Evolutionary conservation across 768 basidiomycete species (phyloP).

Genomic region (Strobilomyces echinocephalus): DNA sequence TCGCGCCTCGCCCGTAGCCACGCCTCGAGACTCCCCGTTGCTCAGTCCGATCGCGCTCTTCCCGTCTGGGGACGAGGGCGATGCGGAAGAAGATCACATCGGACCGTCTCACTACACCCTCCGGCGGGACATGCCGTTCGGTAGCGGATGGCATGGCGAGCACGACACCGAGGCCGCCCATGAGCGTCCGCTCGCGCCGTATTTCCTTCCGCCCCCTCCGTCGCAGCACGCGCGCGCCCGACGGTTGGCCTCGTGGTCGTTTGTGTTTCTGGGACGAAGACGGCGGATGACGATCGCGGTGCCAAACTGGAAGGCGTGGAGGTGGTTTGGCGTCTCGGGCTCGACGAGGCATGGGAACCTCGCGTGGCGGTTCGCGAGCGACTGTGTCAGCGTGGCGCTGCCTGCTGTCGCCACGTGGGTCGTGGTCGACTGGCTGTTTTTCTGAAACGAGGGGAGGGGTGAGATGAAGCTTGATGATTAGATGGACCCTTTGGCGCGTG

Average conservation of each 20-base stretch:
- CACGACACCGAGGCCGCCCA: constrained; percentile 4
- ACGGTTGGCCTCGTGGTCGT: constrained; percentile 45
- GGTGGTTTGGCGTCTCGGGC: constrained; percentile 1
- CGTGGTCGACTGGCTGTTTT: constrained; percentile 28
- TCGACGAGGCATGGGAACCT: constrained; percentile 17
- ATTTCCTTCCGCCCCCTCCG: constrained; percentile 39
- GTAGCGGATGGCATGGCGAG: constrained; percentile 29
- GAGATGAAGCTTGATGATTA: not conserved
- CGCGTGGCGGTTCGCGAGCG: constrained; percentile 34
- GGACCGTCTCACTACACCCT: constrained; percentile 47
- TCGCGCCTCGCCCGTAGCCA: constrained; percentile 34
- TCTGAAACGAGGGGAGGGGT: constrained; percentile 11
- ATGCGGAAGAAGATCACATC: constrained; percentile 40
- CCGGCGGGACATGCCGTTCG: constrained; percentile 34
- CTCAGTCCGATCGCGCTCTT: constrained; percentile 35
- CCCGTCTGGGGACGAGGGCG: constrained; percentile 41
- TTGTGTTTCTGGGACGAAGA: constrained; percentile 50
- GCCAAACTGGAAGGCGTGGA: constrained; percentile 32
- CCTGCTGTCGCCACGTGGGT: constrained; percentile 25
- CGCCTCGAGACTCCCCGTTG: constrained; percentile 39
- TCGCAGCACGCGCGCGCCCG: constrained; percentile 20
- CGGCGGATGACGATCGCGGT: constrained; percentile 48
- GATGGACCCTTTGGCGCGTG: not conserved
- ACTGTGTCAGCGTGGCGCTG: constrained; percentile 32
- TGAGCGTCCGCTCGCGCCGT: constrained; percentile 8